phyloP scores from a whole-genome alignment of 1,284 basidiomycete genomes.

The Ganoderma sinense region DNA sequence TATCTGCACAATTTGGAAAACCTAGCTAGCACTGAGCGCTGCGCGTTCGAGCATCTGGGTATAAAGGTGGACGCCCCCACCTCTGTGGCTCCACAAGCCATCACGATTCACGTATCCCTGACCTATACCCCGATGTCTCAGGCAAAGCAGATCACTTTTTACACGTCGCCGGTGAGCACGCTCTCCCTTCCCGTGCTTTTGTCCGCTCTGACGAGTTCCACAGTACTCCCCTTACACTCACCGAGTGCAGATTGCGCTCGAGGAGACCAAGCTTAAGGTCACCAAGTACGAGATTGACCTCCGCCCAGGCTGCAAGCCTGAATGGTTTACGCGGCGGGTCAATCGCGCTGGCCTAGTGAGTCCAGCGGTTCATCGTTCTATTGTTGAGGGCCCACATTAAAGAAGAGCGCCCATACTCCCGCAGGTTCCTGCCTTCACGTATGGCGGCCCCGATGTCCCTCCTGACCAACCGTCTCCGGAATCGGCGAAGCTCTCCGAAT shows the following conservation, averaged over 20 bases:
- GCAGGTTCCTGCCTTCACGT: constrained; percentile 60
- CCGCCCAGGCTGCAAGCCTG: constrained; percentile 44
- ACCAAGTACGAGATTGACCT: constrained; percentile 36
- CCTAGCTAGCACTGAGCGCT: constrained; percentile 11
- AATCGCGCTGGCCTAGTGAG: constrained; percentile 47
- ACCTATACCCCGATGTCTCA: constrained; percentile 8
- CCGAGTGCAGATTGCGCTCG: constrained; percentile 30
- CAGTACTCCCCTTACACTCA: constrained; percentile 31
- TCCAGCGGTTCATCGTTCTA: not conserved
- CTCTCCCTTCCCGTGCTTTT: not conserved
- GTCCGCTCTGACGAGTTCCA: not conserved
- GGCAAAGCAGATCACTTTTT: constrained; percentile 29
- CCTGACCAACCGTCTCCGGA: constrained; percentile 62
- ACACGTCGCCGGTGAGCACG: constrained; percentile 25
- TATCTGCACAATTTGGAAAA: constrained; percentile 10
- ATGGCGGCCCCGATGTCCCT: constrained; percentile 59
- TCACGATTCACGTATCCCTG: not conserved
- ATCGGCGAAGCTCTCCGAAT: constrained; percentile 66
- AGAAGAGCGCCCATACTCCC: constrained; percentile 7
- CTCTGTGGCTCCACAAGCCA: not conserved
- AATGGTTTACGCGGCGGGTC: constrained; percentile 42
- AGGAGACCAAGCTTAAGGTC: constrained; percentile 34
- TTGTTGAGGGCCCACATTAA: constrained; percentile 4
- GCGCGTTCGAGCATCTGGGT: constrained; percentile 11
- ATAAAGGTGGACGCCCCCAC: constrained; percentile 21